phyloP scores from a whole-genome alignment of 495 filamentous ascomycete genomes.

The Rusavskia elegans region DNA sequence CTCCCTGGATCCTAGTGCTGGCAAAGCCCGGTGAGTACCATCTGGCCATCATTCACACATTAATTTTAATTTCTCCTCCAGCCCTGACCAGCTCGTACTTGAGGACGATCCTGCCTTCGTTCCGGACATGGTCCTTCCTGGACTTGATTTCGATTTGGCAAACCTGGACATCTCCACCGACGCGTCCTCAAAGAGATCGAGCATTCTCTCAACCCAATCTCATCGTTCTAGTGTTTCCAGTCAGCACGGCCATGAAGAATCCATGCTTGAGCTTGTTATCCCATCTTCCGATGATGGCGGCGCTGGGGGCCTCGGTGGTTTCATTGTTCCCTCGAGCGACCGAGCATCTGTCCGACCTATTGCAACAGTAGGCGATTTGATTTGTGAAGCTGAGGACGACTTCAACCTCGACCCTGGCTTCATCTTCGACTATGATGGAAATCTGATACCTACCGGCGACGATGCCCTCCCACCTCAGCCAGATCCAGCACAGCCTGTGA shows the following conservation, averaged over 20 bases:
- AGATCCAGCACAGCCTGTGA: not conserved
- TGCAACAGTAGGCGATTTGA: slow-evolving; percentile 8
- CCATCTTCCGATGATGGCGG: slow-evolving; percentile 12
- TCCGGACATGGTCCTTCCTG: slow-evolving; percentile 44
- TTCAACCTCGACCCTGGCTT: slow-evolving; percentile 47
- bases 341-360: slow-evolving; percentile 16
- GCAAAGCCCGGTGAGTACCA: slow-evolving; percentile 48
- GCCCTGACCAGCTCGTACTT: slow-evolving; percentile 64
- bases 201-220: slow-evolving; percentile 18
- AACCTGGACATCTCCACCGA: slow-evolving; percentile 16
- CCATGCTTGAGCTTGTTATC: slow-evolving; percentile 12
- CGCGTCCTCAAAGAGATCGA: slow-evolving; percentile 21
- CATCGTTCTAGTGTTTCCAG: slow-evolving; percentile 18
- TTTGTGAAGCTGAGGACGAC: slow-evolving; percentile 29
- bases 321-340: slow-evolving; percentile 20
- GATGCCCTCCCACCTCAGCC: not conserved
- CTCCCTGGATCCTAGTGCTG: slow-evolving; percentile 54
- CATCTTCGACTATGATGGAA: slow-evolving; percentile 47
- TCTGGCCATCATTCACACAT: not conserved
- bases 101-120: slow-evolving; percentile 78
- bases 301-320: slow-evolving; percentile 19
- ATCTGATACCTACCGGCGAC: slow-evolving; percentile 20
- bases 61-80: slow-evolving; percentile 16
- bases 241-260: slow-evolving; percentile 10
- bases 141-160: slow-evolving; percentile 39